Conservation (phyloP, 345 rosid species). For the Populus tremula region DNA sequence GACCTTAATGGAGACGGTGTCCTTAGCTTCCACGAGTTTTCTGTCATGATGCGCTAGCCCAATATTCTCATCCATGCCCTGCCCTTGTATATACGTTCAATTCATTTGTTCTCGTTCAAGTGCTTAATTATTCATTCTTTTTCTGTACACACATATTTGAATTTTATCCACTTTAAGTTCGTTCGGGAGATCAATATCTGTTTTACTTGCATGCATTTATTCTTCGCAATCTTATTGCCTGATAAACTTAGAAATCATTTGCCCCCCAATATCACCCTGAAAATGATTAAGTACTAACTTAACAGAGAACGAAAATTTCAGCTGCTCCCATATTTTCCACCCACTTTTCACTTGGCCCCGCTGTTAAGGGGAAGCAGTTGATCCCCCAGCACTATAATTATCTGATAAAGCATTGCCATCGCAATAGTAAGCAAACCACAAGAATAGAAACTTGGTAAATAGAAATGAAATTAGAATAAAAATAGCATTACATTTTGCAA, state of each 20-base stretch:
- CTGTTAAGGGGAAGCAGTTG: neutral
- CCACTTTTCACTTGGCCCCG: neutral
- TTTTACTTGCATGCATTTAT: neutral
- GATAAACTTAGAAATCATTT: neutral
- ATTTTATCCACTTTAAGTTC: neutral
- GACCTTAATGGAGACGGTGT: conserved; percentile 74
- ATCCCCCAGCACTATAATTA: no score
- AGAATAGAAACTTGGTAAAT: no score
- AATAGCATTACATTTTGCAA: neutral
- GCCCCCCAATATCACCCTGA: no score
- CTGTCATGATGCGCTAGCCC: conserved; percentile 48
- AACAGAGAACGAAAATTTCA: neutral
- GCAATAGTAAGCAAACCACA: no score
- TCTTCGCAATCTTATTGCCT: neutral
- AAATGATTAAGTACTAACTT: neutral
- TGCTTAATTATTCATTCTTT: neutral
- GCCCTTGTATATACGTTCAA: neutral
- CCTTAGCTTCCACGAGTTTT: conserved; percentile 65
- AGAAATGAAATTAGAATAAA: neutral
- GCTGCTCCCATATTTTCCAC: neutral
- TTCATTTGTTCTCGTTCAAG: neutral
- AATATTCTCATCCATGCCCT: neutral
- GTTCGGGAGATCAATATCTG: neutral
- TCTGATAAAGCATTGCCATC: no score
- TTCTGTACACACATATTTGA: neutral